phyloP scores from a whole-genome alignment of 2,329 filamentous ascomycete genomes.

The Fusarium penzigii region DNA sequence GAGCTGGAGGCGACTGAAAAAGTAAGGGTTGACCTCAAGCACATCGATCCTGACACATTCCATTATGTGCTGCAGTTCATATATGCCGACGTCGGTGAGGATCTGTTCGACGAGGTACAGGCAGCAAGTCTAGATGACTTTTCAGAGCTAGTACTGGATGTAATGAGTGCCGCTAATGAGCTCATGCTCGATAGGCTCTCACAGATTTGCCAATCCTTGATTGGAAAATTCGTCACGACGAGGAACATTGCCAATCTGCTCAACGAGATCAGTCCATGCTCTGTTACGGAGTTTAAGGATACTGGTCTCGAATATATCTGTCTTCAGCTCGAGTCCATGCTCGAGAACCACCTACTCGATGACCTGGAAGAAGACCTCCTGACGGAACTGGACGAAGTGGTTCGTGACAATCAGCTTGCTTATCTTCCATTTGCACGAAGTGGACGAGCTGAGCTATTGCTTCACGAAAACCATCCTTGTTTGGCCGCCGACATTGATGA shows the following conservation, averaged over 20 bases:
- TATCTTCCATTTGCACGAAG: conserved; percentile 77
- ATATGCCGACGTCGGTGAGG: conserved; percentile 78
- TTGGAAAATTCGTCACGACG: conserved; percentile 81
- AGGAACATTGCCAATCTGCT: conserved; percentile 85
- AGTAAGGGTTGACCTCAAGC: conserved; percentile 77
- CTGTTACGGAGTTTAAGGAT: conserved; percentile 82
- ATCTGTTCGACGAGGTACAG: conserved; percentile 78
- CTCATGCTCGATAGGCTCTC: conserved; percentile 91
- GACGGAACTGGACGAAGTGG: conserved; percentile 74
- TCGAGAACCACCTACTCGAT: conserved; percentile 86
- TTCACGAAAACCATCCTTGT: conserved; percentile 66
- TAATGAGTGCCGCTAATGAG: conserved; percentile 88
- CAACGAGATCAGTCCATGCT: conserved; percentile 82
- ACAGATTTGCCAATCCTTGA: conserved; percentile 81
- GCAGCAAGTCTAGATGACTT: conserved; percentile 77
- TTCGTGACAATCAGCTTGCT: conserved; percentile 79
- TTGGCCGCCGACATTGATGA: conserved; percentile 67
- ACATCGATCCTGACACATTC: conserved; percentile 75
- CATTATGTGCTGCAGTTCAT: conserved; percentile 76
- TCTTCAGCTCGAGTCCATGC: conserved; percentile 84
- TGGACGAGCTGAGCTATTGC: conserved; percentile 65
- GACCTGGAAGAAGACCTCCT: conserved; percentile 85
- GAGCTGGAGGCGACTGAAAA: conserved; percentile 35
- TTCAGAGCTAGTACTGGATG: conserved; percentile 85
- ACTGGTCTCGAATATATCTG: conserved; percentile 89